Base-by-base conservation (phyloP, 331 rosid species). In the Malus hybrid region DNA sequence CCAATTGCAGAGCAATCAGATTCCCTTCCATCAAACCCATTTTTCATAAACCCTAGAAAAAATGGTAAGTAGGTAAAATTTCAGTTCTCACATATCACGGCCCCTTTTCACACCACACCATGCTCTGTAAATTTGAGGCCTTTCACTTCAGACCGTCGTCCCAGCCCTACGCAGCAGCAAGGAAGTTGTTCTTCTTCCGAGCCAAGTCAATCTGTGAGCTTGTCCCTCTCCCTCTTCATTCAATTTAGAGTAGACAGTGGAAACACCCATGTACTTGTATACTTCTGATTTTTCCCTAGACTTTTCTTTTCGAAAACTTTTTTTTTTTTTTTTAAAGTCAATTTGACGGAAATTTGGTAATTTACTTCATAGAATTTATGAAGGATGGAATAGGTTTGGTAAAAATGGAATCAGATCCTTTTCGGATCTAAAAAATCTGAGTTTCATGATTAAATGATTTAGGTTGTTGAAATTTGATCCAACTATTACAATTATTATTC, bases 11-110 rank as follows among this genome's bases (percentile, higher is more conserved):
- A 24, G 55, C 60, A 59, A 59, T 13, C 39, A 22, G 63, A 56
- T 55, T 55, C 27, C 31, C n/a, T 19, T 52, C 72, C 69, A 34
- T 65, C 55, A 52, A 48, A 54, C 20, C 77, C 80, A 61, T 75
- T 28, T 75, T 28, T 61, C 78, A 55, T 75, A 62, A 77, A 70
- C 62, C 74, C 74, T 52, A 50, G 18, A 61, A 6, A 70, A 52
- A 11, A 7, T 29, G 6, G 36, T 67, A 69, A 15, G 14, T 5
- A 7, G 33, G 13, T 16, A 8, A 64, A 15, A 64, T 29, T 31
- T 31, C 68, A 64, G 9, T 64, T 64, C 6, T 7, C 16, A 28
- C 2, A 59, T 13, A 64, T 16, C 68, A 31, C 6, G 0, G 42
- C 24, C 33, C 65, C 65, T 24, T 61, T 61, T 61, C 16, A 10